phyloP scores from a whole-genome alignment of 176 grass and related monocot genomes.

The Lolium perenne region DNA sequence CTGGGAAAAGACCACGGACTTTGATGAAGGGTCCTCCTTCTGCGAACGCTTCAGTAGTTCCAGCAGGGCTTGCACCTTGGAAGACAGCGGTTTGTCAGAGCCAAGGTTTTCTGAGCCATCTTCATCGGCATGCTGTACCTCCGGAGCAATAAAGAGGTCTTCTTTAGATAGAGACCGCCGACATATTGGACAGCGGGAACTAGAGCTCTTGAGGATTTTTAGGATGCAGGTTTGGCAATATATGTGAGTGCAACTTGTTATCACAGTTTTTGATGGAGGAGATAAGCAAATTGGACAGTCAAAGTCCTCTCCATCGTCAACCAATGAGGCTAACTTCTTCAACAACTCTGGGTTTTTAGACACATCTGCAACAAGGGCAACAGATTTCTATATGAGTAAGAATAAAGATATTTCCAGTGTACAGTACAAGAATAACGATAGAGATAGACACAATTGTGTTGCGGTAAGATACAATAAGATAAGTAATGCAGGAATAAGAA shows the following conservation, averaged over 20 bases:
- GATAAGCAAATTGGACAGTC: slow-evolving; percentile 93
- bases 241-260: slow-evolving; percentile 90
- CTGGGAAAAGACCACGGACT: slow-evolving; percentile 93
- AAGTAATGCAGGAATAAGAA: background rate
- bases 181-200: slow-evolving; percentile 87
- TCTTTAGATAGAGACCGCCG: slow-evolving; percentile 73
- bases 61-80: slow-evolving; percentile 79
- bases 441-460: background rate
- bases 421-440: background rate
- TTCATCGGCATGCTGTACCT: slow-evolving; percentile 53
- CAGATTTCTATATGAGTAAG: slow-evolving; percentile 30
- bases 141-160: slow-evolving; percentile 82
- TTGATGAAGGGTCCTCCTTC: slow-evolving; percentile 57
- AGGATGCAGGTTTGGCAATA: slow-evolving; percentile 89
- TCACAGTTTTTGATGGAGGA: slow-evolving; percentile 78
- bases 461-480: background rate
- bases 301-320: slow-evolving; percentile 94
- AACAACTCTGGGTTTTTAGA: slow-evolving; percentile 76
- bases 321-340: slow-evolving; percentile 85
- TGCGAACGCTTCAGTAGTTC: slow-evolving; percentile 62
- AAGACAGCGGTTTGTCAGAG: slow-evolving; percentile 61
- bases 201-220: slow-evolving; percentile 70
- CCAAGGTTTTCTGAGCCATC: slow-evolving; percentile 43
- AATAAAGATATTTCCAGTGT: background rate
- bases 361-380: slow-evolving; percentile 65